Evolutionary conservation across 139 green algal species (phyloP), one percentile per base, ranked within the genome.

Genomic region (Zygnema circumcarinatum): DNA sequence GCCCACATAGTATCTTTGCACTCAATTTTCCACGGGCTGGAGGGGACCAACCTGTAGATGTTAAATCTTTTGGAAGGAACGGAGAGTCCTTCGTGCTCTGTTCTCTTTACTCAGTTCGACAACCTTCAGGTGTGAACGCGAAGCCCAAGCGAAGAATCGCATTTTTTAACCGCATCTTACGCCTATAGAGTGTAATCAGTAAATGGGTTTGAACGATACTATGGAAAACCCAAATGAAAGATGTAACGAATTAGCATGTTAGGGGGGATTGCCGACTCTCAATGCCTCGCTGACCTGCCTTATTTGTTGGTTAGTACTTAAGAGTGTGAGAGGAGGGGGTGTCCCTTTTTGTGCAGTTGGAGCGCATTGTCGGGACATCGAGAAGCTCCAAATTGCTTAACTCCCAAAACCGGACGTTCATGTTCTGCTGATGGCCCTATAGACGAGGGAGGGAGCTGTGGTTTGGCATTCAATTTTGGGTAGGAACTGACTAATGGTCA

Each of bases 71-170:
- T 89, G n/a, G 83, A 89, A 72, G 83, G 83, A 2, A 78, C 38
- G 25, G 83, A 87, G 11, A 88, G 29, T 40, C 83, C 76, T 7
- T 67, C 74, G 29, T 86, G 83, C 76, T 83, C 83, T 38, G 83
- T 88, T n/a, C 83, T 89, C 73, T 89, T 89, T 81, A 90, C 75
- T 3, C 53, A 42, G 29, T 83, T 84, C 80, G 85, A 89, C 56
- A 89, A 80, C 33, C 85, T 89, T 29, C 39, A 89, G 79, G 85
- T 90, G 16, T 20, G 20, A 79, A 16, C 20, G 22, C 29, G 38
- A 16, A 16, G 11, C 20, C n/a, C n/a, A n/a, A n/a, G n/a, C n/a
- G n/a, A n/a, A n/a, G n/a, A n/a, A n/a, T 20, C 20, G 33, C 20
- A 11, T 20, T 79, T 20, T 79, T 16, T 35, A 79, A 32, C 54